Base-by-base conservation (phyloP, 805 yeast species). In the Wickerhamomyces chaumierensis region DNA sequence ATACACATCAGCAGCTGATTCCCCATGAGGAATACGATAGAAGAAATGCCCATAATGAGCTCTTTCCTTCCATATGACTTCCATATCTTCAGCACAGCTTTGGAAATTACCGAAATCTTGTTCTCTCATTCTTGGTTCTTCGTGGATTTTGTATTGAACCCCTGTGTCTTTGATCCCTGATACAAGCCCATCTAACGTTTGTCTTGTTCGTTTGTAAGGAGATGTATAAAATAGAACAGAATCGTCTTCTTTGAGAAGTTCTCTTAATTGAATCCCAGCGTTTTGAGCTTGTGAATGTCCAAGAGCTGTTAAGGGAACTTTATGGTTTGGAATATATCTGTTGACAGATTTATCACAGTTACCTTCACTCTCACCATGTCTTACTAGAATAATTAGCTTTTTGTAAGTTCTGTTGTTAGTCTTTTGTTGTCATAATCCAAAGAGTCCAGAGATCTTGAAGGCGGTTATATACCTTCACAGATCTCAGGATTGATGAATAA, bases 71-170 rank as follows among this genome's bases (percentile, higher is more conserved):
- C 95, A 81, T 27, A 86, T 80, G 47, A 68, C 65, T 47, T 79
- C 80, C 94, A 87, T 87, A 46, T 75, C 82, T 39, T 74, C 77
- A 2, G 75, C 70, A 0, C 78, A 71, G 39, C 81, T 75, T 61
- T 87, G 96, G 58, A 86, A 87, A 55, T 87, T 87, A 17, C 96
- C 96, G 54, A 88, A 88, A 57, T 88, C 96, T 58, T 88, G 96
- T 55, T 88, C 96, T 45, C 96, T 68, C 73, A 88, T 75, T 39
- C 96, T 63, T 12, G 96, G 95, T 54, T 88, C 96, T 56, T 88
- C 96, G 47, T 75, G 70, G 3, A 81, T 73, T 31, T 69, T 65
- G 48, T 75, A 79, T 5, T 65, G 62, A 9, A 78, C 48, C 36
- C 51, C 57, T 18, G 54, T 61, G 11, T 55, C 60, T 5, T 61